Conservation (phyloP, 177 flowering plant species). For the Vitis hybrid region DNA sequence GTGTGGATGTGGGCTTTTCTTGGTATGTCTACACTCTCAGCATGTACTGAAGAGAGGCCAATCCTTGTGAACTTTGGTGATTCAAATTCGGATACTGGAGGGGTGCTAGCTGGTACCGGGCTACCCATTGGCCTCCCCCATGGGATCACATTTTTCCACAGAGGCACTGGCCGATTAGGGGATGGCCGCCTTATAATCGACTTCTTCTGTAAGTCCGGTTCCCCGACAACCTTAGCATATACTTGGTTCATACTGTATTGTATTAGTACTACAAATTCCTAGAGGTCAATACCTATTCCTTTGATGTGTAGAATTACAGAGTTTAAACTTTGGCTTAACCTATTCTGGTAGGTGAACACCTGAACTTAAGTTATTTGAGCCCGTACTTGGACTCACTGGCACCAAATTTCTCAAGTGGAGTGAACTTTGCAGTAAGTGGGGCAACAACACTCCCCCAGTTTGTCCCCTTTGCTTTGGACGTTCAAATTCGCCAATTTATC, state of each 20-base stretch:
- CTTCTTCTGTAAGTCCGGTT: constrained; percentile 29
- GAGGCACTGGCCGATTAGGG: constrained; percentile 32
- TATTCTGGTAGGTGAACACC: constrained; percentile 20
- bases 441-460: constrained; percentile 19
- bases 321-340: too few relatives aligned
- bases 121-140: constrained; percentile 19
- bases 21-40: too few relatives aligned
- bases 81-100: constrained; percentile 53
- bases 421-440: constrained; percentile 20
- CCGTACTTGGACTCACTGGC: constrained; percentile 30
- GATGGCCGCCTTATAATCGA: constrained; percentile 39
- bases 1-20: too few relatives aligned
- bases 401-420: constrained; percentile 23
- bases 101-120: constrained; percentile 29
- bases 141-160: constrained; percentile 19
- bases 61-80: constrained; percentile 43
- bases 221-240: too few relatives aligned
- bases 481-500: constrained; percentile 38
- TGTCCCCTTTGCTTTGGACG: constrained; percentile 6
- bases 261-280: too few relatives aligned
- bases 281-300: too few relatives aligned
- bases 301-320: too few relatives aligned
- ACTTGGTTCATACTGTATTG: too few relatives aligned
- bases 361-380: constrained; percentile 26
- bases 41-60: constrained; percentile 3